Percentiles rank a stretch among this genome's conserved stretches.
Conservation (phyloP, 345 rosid species). For the Xanthoceras sorbifolium region DNA sequence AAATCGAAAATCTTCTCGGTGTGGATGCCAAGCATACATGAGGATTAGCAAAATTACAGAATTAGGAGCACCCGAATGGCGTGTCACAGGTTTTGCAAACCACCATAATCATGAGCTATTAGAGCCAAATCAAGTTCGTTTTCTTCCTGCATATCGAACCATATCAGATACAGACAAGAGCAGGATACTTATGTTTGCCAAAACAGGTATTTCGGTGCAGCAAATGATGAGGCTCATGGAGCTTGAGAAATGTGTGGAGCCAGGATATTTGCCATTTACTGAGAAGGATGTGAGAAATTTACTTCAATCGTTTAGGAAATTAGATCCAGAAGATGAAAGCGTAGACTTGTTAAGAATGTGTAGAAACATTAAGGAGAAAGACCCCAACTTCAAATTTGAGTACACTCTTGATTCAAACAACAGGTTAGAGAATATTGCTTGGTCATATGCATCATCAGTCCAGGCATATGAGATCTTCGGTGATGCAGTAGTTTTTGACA, state of each 20-base stretch:
- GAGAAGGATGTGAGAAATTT: slow-evolving; percentile 97
- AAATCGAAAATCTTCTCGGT: slow-evolving; percentile 85
- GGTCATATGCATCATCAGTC: slow-evolving; percentile 91
- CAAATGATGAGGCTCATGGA: slow-evolving; percentile 99
- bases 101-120: slow-evolving; percentile 92
- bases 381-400: slow-evolving; percentile 88
- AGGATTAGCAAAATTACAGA: slow-evolving; percentile 79
- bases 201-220: slow-evolving; percentile 94
- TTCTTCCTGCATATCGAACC: slow-evolving; percentile 93
- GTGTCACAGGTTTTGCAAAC: slow-evolving; percentile 84
- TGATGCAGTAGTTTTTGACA: slow-evolving; percentile 92
- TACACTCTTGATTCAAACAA: slow-evolving; percentile 62
- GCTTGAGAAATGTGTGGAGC: slow-evolving; percentile 95
- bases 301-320: slow-evolving; percentile 85
- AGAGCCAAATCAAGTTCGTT: slow-evolving; percentile 91
- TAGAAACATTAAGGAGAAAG: slow-evolving; percentile 86
- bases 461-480: slow-evolving; percentile 87
- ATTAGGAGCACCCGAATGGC: slow-evolving; percentile 85
- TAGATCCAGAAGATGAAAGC: slow-evolving; percentile 86
- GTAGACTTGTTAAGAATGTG: slow-evolving; percentile 89
- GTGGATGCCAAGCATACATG: slow-evolving; percentile 93
- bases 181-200: slow-evolving; percentile 93
- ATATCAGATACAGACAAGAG: slow-evolving; percentile 91
- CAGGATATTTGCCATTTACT: slow-evolving; percentile 90
- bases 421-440: slow-evolving; percentile 81